phyloP scores from a whole-genome alignment of 371 early-diverging fungal genomes.

The Syncephalastrum sp. region DNA sequence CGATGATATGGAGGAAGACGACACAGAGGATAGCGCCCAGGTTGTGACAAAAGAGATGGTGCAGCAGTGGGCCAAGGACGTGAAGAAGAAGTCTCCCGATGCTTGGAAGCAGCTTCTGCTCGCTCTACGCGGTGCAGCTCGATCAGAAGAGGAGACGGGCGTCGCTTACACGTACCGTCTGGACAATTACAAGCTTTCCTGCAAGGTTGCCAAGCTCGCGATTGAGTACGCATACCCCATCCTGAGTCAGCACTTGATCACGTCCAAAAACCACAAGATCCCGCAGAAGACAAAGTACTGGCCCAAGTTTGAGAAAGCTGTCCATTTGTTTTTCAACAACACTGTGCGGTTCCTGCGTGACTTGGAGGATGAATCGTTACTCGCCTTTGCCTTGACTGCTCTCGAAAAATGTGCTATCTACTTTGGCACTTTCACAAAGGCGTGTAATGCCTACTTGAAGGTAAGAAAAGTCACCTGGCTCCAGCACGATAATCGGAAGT shows the following conservation, averaged over 20 bases:
- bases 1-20: constrained; percentile 7
- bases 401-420: constrained; percentile 71
- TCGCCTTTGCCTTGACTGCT: constrained; percentile 76
- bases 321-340: constrained; percentile 75
- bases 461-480: constrained; percentile 27
- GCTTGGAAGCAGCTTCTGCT: constrained; percentile 57
- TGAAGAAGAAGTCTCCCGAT: constrained; percentile 24
- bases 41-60: constrained; percentile 38
- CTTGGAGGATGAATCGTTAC: constrained; percentile 77
- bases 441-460: constrained; percentile 76
- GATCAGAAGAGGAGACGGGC: constrained; percentile 55
- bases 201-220: constrained; percentile 65
- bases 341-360: constrained; percentile 73
- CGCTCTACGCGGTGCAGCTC: constrained; percentile 81
- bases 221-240: constrained; percentile 57
- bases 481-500: no score
- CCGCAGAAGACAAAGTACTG: constrained; percentile 70
- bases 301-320: constrained; percentile 70
- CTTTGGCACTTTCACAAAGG: constrained; percentile 82
- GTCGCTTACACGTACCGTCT: constrained; percentile 60
- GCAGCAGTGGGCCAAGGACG: constrained; percentile 35
- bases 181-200: constrained; percentile 75
- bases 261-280: constrained; percentile 48
- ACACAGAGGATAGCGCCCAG: constrained; percentile 18
- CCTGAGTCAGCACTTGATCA: constrained; percentile 58